Base-by-base conservation (phyloP, 345 rosid species). In the Melastoma malabathricum region DNA sequence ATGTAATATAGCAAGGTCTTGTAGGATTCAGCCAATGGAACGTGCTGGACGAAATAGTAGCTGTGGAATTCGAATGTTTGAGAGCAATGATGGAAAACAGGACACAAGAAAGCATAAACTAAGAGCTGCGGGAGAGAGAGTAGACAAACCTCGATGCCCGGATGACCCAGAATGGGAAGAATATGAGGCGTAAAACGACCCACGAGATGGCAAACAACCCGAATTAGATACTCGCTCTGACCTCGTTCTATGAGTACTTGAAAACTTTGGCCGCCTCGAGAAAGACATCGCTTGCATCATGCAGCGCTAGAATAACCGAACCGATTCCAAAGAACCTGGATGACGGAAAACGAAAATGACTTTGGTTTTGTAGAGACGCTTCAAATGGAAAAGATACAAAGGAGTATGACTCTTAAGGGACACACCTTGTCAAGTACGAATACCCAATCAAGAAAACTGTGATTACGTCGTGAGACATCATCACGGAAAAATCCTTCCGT, bases 191-290 rank as follows among this genome's bases (percentile, higher is more conserved):
- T 57, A 93, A 73, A 57, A 83, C 17, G 55, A 85, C 68, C 95
- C 95, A 93, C 5, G 97, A 88, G 58, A 88, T 63, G 43, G 82
- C 92, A 62, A 93, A 93, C 52, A 80, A 74, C 68, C 81, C 20
- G 70, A 93, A 88, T 20, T 94, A 74, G 58, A 76, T 57, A 65
- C 85, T 74, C 8, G 97, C 97, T 1, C 81, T 48, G n/a, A 60
- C 70, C 64, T 93, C 99, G 44, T 90, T 89, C 8, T 95, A 88
- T 18, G 82, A 64, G 23, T 93, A 93, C 59, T 85, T 88, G 15
- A 89, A 77, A 95, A 93, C 88, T 73, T 93, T 93, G 62, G 95
- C 99, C 22, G 85, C 62, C 75, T 93, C 99, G 62, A 93, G 65
- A 53, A 88, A 85, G 57, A 93, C 81, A 68, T 93, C 97, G 16